A percentile compares a stretch with the other conserved stretches of the same genome.
Conservation (phyloP, 2,329 filamentous ascomycete genomes). For the Venturia nashicola region DNA sequence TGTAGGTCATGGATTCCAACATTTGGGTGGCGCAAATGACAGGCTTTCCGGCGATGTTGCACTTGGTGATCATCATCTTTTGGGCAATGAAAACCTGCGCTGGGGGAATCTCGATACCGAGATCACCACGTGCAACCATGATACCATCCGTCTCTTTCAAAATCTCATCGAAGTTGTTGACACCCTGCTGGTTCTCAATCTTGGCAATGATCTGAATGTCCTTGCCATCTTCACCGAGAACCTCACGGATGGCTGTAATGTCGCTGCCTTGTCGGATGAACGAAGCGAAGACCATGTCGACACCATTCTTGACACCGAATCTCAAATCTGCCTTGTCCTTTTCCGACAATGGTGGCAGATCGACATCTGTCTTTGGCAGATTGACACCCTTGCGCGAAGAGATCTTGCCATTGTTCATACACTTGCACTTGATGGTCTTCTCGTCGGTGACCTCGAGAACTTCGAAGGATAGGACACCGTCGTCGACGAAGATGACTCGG, state of each 20-base stretch:
- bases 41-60: conserved; percentile 97
- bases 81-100: conserved; percentile 98
- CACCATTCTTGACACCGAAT: conserved; percentile 96
- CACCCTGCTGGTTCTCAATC: conserved; percentile 99
- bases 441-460: conserved; percentile 80
- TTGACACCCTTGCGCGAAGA: conserved; percentile 99
- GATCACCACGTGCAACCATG: conserved; percentile 98
- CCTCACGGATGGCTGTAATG: conserved; percentile 81
- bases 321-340: conserved; percentile 91
- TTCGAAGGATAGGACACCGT: conserved; percentile 93
- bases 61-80: conserved; percentile 99
- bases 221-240: conserved; percentile 83
- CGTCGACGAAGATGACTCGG: conserved; percentile 94
- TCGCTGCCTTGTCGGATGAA: conserved; percentile 94
- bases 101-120: conserved; percentile 97
- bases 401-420: conserved; percentile 96
- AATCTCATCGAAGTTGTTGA: conserved; percentile 99
- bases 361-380: conserved; percentile 95
- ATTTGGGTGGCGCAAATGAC: conserved; percentile 99
- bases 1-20: conserved; percentile 99
- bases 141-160: conserved; percentile 93
- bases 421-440: conserved; percentile 74
- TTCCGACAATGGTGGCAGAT: conserved; percentile 91
- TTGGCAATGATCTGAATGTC: conserved; percentile 99
- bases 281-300: conserved; percentile 98